A percentile compares a stretch with the other conserved stretches of the same genome.
phyloP scores from a whole-genome alignment of 2,329 filamentous ascomycete species.

The Arthroderma sp. region DNA sequence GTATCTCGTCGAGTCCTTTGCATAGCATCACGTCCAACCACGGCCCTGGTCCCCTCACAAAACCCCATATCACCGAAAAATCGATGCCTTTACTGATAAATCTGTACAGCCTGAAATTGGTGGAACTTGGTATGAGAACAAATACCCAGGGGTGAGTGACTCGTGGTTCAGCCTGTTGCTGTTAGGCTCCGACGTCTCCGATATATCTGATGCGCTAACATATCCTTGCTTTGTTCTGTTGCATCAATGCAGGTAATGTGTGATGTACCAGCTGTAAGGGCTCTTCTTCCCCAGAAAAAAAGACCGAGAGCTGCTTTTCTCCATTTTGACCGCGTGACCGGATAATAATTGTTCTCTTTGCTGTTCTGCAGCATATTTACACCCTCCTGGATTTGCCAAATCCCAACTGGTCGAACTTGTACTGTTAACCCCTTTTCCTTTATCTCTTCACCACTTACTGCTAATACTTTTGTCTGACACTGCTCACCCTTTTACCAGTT shows the following conservation, averaged over 20 bases:
- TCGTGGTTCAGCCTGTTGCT: background rate
- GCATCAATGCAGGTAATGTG: constrained; percentile 33
- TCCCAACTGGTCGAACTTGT: background rate
- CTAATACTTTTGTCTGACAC: constrained; percentile 41
- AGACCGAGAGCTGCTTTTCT: no score
- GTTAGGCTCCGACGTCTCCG: background rate
- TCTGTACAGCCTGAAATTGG: constrained; percentile 18
- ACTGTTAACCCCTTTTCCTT: background rate
- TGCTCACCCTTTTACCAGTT: constrained; percentile 41
- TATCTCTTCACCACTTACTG: background rate
- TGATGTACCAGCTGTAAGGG: constrained; percentile 31
- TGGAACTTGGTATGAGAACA: constrained; percentile 36
- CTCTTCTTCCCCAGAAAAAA: no score
- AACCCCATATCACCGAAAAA: no score
- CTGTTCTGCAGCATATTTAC: no score
- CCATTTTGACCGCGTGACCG: no score
- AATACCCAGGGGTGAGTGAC: background rate
- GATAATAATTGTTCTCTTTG: no score
- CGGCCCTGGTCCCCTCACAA: no score
- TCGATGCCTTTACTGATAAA: no score
- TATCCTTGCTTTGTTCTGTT: background rate
- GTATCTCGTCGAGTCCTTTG: no score
- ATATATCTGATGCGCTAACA: constrained; percentile 6
- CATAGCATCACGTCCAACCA: no score
- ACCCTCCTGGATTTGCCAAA: no score